Evolutionary conservation across 2,329 filamentous ascomycete species (phyloP), one percentile per base, ranked within the genome.

Genomic region (Paecilomyces niveus): DNA sequence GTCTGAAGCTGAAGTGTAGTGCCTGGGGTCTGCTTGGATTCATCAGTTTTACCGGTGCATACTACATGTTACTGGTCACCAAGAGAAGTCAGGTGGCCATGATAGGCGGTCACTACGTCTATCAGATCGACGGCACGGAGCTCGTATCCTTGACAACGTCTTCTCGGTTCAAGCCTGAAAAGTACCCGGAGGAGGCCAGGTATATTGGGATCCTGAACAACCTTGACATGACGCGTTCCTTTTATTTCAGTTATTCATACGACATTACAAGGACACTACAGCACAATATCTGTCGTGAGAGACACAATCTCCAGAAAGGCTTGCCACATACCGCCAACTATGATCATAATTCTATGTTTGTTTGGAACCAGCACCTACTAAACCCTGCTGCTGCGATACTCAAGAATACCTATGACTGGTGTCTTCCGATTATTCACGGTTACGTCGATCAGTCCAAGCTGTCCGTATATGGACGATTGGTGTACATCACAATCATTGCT

Each of bases 191-290:
- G 71, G 94, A 99, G 74, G 86, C 89, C 45, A 87, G 93, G 29
- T 97, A 96, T 68, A 81, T 97, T 33, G 83, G 85, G 26, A 97
- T 97, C 56, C 80, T 99, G 52, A 92, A 90, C 71, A 96, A 96
- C 65, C 81, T 99, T 32, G 94, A 99, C 72, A 78, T 99, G 60
- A 92, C 89, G 0, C 84, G 89, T 58, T 95, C 90, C 0, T 99
- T 99, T 73, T 99, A 99, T 75, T 99, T 97, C 78, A 97, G 93
- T 77, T 97, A 97, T 72, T 95, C 93, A 0, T 99, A 99, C 76
- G 91, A 99, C 70, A 89, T 97, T 64, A 99, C 94, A 0, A 85
- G 87, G 57, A 96, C 92, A 0, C 78, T 99, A 53, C 94, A 99
- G 72, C 86, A 93, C 68, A 99, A 99, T 68, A 92, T 99, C 61